Conservation (phyloP, 2,329 filamentous ascomycete species). For the Colletotrichum acutatum region DNA sequence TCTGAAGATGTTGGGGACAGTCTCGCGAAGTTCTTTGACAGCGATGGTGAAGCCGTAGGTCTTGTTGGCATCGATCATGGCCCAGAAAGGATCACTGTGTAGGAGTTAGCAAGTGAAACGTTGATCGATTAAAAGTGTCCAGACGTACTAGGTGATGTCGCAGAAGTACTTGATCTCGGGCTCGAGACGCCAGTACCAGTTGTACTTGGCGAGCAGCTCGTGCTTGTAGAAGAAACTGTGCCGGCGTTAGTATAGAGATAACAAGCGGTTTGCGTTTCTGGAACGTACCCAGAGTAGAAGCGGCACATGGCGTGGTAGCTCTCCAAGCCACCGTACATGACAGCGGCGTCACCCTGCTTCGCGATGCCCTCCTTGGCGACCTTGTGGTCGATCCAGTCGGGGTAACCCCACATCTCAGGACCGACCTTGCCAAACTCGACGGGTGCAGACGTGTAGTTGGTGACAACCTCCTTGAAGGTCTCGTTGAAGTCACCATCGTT, state of each 20-base stretch:
- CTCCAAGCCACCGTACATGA: slow-evolving; percentile 99
- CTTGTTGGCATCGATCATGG: slow-evolving; percentile 95
- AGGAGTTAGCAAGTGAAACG: slow-evolving; percentile 28
- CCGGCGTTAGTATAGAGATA: slow-evolving; percentile 37
- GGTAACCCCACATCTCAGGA: slow-evolving; percentile 92
- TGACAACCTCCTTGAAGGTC: slow-evolving; percentile 87
- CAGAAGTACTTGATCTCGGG: slow-evolving; percentile 99
- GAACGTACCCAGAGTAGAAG: slow-evolving; percentile 91
- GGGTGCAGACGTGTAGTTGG: slow-evolving; percentile 86
- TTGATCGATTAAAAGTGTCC: too few relatives aligned
- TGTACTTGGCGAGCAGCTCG: slow-evolving; percentile 92
- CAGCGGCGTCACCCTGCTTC: slow-evolving; percentile 95
- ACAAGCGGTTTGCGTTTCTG: neutral
- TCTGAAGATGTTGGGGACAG: slow-evolving; percentile 97
- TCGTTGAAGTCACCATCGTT: slow-evolving; percentile 98
- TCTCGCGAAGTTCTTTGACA: slow-evolving; percentile 97
- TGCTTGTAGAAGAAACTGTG: slow-evolving; percentile 95
- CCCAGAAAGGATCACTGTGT: slow-evolving; percentile 87
- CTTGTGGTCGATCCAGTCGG: slow-evolving; percentile 94
- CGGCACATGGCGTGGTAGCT: slow-evolving; percentile 99
- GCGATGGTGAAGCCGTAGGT: slow-evolving; percentile 99
- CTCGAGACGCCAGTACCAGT: slow-evolving; percentile 99
- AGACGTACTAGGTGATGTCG: slow-evolving; percentile 91
- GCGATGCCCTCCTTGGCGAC: slow-evolving; percentile 95
- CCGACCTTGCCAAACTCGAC: slow-evolving; percentile 97